phyloP scores from a whole-genome alignment of 331 rosid species.

The Quercus phellos region DNA sequence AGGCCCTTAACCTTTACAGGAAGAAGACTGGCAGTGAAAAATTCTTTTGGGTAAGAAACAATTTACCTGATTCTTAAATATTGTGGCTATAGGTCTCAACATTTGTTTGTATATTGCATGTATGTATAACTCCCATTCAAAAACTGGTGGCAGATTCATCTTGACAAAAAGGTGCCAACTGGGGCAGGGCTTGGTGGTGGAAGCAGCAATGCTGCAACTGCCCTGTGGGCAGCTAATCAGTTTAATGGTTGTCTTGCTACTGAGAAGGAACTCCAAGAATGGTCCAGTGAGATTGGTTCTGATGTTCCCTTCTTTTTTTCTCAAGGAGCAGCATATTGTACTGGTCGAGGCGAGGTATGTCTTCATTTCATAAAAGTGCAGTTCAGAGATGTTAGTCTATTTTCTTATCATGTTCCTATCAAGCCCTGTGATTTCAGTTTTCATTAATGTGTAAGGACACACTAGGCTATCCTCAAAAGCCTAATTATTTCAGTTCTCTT shows the following conservation, averaged over 20 bases:
- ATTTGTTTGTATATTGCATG: not conserved
- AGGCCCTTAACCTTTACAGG: conserved; percentile 94
- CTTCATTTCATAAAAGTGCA: not conserved
- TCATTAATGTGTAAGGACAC: not conserved
- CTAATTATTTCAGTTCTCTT: not conserved
- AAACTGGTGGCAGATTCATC: conserved; percentile 66
- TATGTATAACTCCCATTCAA: not conserved
- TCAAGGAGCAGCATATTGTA: conserved; percentile 92
- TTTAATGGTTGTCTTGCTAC: conserved; percentile 70
- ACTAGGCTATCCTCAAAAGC: not conserved
- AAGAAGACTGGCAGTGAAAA: conserved; percentile 74
- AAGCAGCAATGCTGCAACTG: conserved; percentile 98
- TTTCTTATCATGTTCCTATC: not conserved
- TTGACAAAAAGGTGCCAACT: conserved; percentile 85
- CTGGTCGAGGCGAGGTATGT: conserved; percentile 96
- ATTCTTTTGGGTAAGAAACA: conserved; percentile 78
- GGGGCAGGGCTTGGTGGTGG: conserved; percentile 99
- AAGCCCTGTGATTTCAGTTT: not conserved
- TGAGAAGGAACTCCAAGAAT: conserved; percentile 88
- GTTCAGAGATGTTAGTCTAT: not conserved
- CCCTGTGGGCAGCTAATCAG: conserved; percentile 96
- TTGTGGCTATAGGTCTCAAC: not conserved
- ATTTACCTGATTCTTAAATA: not conserved
- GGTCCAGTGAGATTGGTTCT: conserved; percentile 98
- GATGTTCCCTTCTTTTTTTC: conserved; percentile 97